Conservation (phyloP, 2,329 filamentous ascomycete genomes). For the Scorias spongiosa region DNA sequence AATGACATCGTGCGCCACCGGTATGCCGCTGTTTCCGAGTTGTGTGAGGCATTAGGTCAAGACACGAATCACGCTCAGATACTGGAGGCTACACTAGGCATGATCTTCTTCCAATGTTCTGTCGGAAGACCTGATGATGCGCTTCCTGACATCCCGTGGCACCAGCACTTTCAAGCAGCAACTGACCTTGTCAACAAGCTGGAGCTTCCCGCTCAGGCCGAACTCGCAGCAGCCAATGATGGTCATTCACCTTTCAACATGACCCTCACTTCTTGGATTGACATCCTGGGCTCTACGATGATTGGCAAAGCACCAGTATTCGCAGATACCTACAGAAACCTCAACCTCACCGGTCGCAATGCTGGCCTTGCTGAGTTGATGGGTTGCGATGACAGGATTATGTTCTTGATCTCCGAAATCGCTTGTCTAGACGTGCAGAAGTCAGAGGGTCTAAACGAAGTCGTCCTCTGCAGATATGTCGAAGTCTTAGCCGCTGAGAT, state of each 20-base stretch:
- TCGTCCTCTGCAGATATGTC: constrained; percentile 77
- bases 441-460: constrained; percentile 65
- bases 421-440: constrained; percentile 88
- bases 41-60: constrained; percentile 65
- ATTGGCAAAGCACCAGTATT: constrained; percentile 72
- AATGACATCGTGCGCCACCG: constrained; percentile 85
- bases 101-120: constrained; percentile 92
- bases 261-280: constrained; percentile 87
- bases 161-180: constrained; percentile 88
- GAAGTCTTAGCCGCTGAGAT: constrained; percentile 78
- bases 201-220: constrained; percentile 49
- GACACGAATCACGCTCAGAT: constrained; percentile 78
- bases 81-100: constrained; percentile 78
- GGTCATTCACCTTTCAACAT: constrained; percentile 76
- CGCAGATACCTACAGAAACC: constrained; percentile 88
- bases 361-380: constrained; percentile 83
- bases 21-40: constrained; percentile 69
- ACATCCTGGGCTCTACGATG: constrained; percentile 92
- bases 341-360: constrained; percentile 52
- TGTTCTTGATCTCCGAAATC: constrained; percentile 97
- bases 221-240: constrained; percentile 29
- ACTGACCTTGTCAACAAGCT: constrained; percentile 75
- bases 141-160: constrained; percentile 87
- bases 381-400: constrained; percentile 93
- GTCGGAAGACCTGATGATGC: constrained; percentile 75